A percentile compares a stretch with the other conserved stretches of the same genome.
Evolutionary conservation across 2,329 filamentous ascomycete species (phyloP).

Genomic region (Penicillium brasilianum): DNA sequence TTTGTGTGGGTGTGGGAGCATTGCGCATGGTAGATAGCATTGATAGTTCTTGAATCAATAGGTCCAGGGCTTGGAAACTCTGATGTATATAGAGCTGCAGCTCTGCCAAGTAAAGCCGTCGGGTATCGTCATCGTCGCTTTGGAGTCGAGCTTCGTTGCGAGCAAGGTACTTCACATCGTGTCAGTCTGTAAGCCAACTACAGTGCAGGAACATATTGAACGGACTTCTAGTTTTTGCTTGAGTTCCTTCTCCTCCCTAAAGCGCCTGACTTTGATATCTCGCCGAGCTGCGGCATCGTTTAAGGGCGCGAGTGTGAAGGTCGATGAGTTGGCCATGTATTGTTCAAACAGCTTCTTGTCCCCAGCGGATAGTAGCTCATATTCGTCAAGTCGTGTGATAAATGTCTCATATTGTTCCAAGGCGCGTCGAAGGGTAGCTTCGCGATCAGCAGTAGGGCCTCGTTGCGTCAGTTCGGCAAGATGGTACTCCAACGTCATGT

Average conservation of each 20-base stretch:
- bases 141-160: slow-evolving; percentile 65
- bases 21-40: slow-evolving; percentile 75
- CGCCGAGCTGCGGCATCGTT: slow-evolving; percentile 71
- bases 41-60: slow-evolving; percentile 80
- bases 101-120: slow-evolving; percentile 77
- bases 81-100: slow-evolving; percentile 75
- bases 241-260: slow-evolving; percentile 82
- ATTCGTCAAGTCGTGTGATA: slow-evolving; percentile 75
- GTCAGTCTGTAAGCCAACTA: slow-evolving; percentile 39
- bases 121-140: slow-evolving; percentile 82
- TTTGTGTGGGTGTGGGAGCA: slow-evolving; percentile 48
- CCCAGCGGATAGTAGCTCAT: slow-evolving; percentile 69
- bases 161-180: slow-evolving; percentile 59
- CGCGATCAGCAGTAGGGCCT: slow-evolving; percentile 66
- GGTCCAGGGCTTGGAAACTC: slow-evolving; percentile 85
- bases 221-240: slow-evolving; percentile 77
- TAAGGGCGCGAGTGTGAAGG: slow-evolving; percentile 73
- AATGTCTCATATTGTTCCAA: slow-evolving; percentile 78
- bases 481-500: slow-evolving; percentile 77
- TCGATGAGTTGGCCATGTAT: slow-evolving; percentile 73
- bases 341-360: slow-evolving; percentile 73
- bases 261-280: slow-evolving; percentile 83
- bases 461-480: slow-evolving; percentile 80
- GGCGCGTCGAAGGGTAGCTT: slow-evolving; percentile 65
- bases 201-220: slow-evolving; percentile 22